phyloP scores from a whole-genome alignment of 1,284 basidiomycete genomes.

The Apiotrichum domesticum region DNA sequence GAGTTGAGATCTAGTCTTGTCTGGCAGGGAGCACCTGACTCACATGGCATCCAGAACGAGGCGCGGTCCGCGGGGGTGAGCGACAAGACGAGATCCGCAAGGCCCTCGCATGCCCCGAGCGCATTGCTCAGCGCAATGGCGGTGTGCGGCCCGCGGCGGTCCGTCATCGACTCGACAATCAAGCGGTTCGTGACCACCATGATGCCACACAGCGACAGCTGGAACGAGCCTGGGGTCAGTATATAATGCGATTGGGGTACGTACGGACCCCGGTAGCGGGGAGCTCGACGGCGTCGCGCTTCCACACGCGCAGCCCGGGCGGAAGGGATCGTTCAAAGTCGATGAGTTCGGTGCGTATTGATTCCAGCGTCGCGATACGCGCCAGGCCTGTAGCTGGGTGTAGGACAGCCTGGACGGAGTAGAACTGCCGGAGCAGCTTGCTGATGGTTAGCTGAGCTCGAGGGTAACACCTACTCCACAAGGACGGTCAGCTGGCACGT shows the following conservation, averaged over 20 bases:
- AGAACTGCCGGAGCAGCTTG: conserved; percentile 20
- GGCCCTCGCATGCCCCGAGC: conserved; percentile 5
- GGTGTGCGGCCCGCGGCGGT: conserved; percentile 1
- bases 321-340: conserved; percentile 19
- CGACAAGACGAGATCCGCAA: conserved; percentile 18
- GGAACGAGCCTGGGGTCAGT: conserved; percentile 23
- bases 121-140: conserved; percentile 11
- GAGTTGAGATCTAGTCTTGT: neutral
- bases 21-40: conserved; percentile 1
- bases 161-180: conserved; percentile 13
- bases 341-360: conserved; percentile 16
- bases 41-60: conserved; percentile 35
- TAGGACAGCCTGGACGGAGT: conserved; percentile 18
- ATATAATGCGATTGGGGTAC: neutral
- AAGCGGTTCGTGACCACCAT: conserved; percentile 22
- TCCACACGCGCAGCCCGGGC: neutral
- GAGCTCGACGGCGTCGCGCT: no score
- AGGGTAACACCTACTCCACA: conserved; percentile 21
- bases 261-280: conserved; percentile 25
- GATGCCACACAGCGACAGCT: conserved; percentile 27
- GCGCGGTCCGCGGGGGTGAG: conserved; percentile 14
- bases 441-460: conserved; percentile 3
- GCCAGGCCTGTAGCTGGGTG: conserved; percentile 7
- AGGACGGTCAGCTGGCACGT: conserved; percentile 20
- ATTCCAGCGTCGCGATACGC: conserved; percentile 19